Base-by-base conservation (phyloP, 1,284 basidiomycete genomes). In the Papiliotrema nemorosa region DNA sequence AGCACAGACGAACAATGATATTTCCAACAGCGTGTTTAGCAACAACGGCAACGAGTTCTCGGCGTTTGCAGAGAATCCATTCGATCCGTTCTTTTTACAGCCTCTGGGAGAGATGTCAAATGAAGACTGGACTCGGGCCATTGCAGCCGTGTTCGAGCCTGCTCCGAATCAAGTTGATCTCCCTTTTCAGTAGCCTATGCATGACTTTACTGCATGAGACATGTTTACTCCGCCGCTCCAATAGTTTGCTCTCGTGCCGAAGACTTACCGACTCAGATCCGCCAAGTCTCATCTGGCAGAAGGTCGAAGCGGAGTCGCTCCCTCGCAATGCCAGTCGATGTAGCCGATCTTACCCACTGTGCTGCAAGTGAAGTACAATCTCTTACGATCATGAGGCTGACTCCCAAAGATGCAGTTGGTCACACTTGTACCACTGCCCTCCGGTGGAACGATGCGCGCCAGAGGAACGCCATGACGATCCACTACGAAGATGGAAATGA, bases 391-490 rank as follows among this genome's bases (percentile, higher is more conserved):
- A 25, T 31, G 21, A 10, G 31, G 34, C 21, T 40, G 54, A 20
- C 42, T 47, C n/a, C 55, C 55, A 29, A 57, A 57, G 41, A 57
- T 57, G 29, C 55, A 57, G 37, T 57, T 57, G 22, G 52, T 50
- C 18, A 57, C 39, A 20, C 45, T 44, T 24, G 20, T 38, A 2
- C 22, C 40, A 13, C 35, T 24, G n/a, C 41, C 40, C 3, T 26
- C 36, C 29, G 45, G 42, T 4, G 52, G 51, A 7, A 57, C 49
- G 35, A 57, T 54, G 18, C 55, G 46, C 12, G 55, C 55, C 14
- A 49, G 24, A 13, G 55, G 55, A 3, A 54, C 22, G 12, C 55
- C 55, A n/a, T 24, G 21, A 3, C 25, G 44, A 5, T 22, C 22
- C 3, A 57, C 55, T 5, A 57, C 55, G 41, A 57, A 57, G 45